Base-by-base conservation (phyloP, 441 rosid species). In the Pelargonium fulgidum region DNA sequence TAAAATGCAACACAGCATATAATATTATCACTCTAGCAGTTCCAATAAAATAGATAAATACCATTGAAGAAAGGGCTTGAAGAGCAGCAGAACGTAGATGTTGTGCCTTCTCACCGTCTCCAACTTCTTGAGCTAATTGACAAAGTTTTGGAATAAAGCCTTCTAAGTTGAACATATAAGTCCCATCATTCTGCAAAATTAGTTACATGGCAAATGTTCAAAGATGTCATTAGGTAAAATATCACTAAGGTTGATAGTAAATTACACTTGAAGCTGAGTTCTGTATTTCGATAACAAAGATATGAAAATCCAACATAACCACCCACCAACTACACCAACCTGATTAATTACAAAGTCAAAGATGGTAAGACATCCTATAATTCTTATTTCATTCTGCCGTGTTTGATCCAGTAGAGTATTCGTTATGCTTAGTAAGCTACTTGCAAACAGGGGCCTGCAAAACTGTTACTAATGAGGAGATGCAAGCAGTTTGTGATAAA, bases 81-180 rank as follows among this genome's bases (percentile, higher is more conserved):
- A 93, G 75, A 68, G 93, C 99, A 2, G 90, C 83, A 69, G 97
- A 86, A 59, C 88, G 91, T 78, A 91, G 77, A 73, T 70, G 72
- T 62, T 84, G 80, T 69, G 83, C 80, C 82, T 83, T 87, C 71
- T 87, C 93, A 73, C 82, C 84, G 58, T 85, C 89, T 72, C 96
- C 96, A 70, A 82, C 59, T 71, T 88, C 90, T 86, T 83, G 89
- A 82, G 96, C 96, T 85, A 91, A 75, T 83, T 90, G 89, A 82
- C 96, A 94, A 20, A 94, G 91, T 80, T 86, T 91, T 44, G 97
- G 89, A 78, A 89, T 88, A 52, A 91, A 82, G 70, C 99, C 96
- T 80, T 91, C 99, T 82, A 91, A 86, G 90, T 85, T 89, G 89
- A 94, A 91, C 90, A 91, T 89, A 77, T 85, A 81, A 7, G 92